Evolutionary conservation across 2,329 filamentous ascomycete species (phyloP).

Genomic region (Trichoderma aggressivum): DNA sequence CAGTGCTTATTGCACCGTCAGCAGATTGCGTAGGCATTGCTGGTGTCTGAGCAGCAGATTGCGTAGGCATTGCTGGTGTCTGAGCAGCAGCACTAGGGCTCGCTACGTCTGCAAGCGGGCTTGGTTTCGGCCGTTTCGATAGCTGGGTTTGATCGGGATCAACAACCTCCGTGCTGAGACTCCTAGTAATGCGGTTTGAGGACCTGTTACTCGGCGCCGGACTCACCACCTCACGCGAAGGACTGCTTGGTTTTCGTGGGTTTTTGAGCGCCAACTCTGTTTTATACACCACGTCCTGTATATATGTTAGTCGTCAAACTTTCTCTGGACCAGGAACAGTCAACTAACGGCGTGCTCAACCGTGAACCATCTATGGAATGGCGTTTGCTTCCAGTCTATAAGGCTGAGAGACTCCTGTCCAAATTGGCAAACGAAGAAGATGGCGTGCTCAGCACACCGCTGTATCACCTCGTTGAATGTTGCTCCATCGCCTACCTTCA

Average conservation of each 20-base stretch:
- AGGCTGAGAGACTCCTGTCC: slow-evolving; percentile 34
- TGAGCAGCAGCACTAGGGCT: not conserved
- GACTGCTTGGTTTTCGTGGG: slow-evolving; percentile 22
- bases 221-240: slow-evolving; percentile 21
- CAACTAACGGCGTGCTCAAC: slow-evolving; percentile 39
- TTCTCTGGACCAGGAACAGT: not conserved
- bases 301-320: not conserved
- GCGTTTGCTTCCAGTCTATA: slow-evolving; percentile 44
- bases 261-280: slow-evolving; percentile 25
- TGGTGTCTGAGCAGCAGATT: not conserved
- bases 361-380: slow-evolving; percentile 49
- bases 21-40: not conserved
- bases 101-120: not conserved
- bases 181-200: slow-evolving; percentile 15
- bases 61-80: not conserved
- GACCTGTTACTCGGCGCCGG: slow-evolving; percentile 18
- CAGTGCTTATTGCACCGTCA: not conserved
- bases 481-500: slow-evolving; percentile 50
- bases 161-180: slow-evolving; percentile 19
- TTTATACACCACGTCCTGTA: slow-evolving; percentile 29
- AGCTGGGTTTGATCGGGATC: not conserved
- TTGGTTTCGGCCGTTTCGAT: slow-evolving; percentile 2
- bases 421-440: slow-evolving; percentile 53
- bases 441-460: slow-evolving; percentile 46
- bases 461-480: slow-evolving; percentile 48